Evolutionary conservation across 345 rosid species (phyloP), one percentile per base, ranked within the genome.

Genomic region (Linum tenue): DNA sequence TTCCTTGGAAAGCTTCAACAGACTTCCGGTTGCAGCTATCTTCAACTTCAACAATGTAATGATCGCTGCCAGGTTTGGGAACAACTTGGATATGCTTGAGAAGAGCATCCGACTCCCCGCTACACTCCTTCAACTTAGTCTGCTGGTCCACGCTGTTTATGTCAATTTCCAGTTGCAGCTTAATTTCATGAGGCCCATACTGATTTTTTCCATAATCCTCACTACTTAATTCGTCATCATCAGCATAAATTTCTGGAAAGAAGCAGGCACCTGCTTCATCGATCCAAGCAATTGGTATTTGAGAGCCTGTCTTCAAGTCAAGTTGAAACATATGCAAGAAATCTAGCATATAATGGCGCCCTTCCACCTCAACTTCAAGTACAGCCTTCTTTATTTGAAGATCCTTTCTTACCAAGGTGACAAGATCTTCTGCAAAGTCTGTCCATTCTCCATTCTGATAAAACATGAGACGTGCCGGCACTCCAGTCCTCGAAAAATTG

Each of bases 201-300:
- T 64, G 65, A 41, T 68, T 79, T 38, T 77, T 71, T 22, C 37
- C 73, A 74, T 64, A 67, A 39, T 76, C 77, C 73, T 62, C 71
- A 50, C 85, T 85, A 68, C 64, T 59, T n/a, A 56, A 62, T 64
- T 75, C 89, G 66, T 75, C 74, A 59, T 73, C 84, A 11, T 56
- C 77, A 44, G 63, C 22, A 64, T 80, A 81, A 56, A 73, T 71
- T 71, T 91, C 98, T 0, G 99, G 99, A 69, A 95, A 95, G 69
- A 87, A 95, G 72, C 92, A 87, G 53, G 75, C 63, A 58, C 83
- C 94, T 31, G 77, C 82, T 66, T 83, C 80, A 70, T 95, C 99
- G 75, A 95, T 95, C 99, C 99, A 95, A 44, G 99, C 96, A 73
- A 95, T 81, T 0, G 95, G 85, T 58, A 77, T 79, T 57, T 79